Base-by-base conservation (phyloP, 768 basidiomycete genomes). In the Tephrocybe sp. region DNA sequence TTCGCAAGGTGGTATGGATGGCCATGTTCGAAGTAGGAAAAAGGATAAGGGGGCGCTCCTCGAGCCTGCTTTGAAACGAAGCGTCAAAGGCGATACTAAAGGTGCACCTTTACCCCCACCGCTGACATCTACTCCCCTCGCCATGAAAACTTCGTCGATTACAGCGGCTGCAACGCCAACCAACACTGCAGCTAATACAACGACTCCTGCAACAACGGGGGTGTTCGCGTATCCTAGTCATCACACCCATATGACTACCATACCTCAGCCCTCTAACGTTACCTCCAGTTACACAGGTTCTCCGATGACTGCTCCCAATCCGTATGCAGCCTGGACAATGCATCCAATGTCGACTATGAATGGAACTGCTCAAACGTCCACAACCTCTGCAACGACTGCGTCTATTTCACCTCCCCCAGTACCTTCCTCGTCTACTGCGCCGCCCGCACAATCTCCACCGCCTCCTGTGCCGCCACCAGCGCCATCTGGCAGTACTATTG, bases 31-130 rank as follows among this genome's bases (percentile, higher is more conserved):
- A 35, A 71, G 67, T 24, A 73, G 71, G 61, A 87, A 82, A 75
- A 87, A 84, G 61, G 83, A 83, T 39, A 87, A 82, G 61, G 66
- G 64, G 9, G 65, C 69, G 2, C 60, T 67, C 3, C 62, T 77
- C 24, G 86, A 89, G 47, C 85, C 87, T 16, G 72, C 84, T 4
- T 69, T 89, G 53, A 88, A 83, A 65, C 76, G 87, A 51, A 86
- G 84, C 55, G 73, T 86, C 4, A 87, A 86, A 57, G 83, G 79
- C 35, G 85, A 86, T 42, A 45, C 66, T 16, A 84, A 80, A 60
- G 80, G 74, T 3, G 72, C 69, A 1, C 78, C 78, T 13, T 64
- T 86, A 22, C 86, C 88, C 18, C 87, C 88, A 6, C 86, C 86
- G 3, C 61, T 88, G 15, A 88, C 86, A 1, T 82, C 82, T 9